A percentile compares a stretch with the other conserved stretches of the same genome.
Conservation (phyloP, 2,329 filamentous ascomycete species). For the Botryosphaeria agaves region DNA sequence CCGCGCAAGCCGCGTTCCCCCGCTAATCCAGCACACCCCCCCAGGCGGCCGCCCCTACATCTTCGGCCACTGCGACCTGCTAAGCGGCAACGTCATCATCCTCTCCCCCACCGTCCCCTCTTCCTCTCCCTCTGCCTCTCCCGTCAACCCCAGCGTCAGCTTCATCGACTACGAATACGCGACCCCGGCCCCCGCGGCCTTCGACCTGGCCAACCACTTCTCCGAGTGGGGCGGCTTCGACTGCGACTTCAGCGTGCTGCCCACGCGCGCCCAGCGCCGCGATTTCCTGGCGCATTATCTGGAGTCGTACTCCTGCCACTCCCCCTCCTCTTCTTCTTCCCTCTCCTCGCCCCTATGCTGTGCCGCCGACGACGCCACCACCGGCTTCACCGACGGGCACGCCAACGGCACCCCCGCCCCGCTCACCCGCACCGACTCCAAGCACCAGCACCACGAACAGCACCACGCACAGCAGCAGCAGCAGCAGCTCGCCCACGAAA, state of each 20-base stretch:
- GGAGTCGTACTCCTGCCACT: conserved; percentile 42
- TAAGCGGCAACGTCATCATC: conserved; percentile 94
- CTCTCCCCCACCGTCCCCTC: conserved; percentile 12
- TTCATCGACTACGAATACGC: conserved; percentile 99
- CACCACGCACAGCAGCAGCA: neutral
- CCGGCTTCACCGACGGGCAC: conserved; percentile 19
- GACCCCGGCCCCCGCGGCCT: conserved; percentile 81
- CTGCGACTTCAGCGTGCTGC: conserved; percentile 74
- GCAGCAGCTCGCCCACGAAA: conserved; percentile 27
- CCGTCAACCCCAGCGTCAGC: conserved; percentile 31
- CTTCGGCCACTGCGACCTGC: conserved; percentile 86
- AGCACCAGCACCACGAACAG: too few species aligned
- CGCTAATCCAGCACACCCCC: too few species aligned
- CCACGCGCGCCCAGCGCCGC: conserved; percentile 56
- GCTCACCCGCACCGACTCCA: conserved; percentile 12
- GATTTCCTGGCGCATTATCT: conserved; percentile 78
- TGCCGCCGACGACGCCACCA: conserved; percentile 29
- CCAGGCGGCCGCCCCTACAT: conserved; percentile 64
- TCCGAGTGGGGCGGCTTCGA: conserved; percentile 97
- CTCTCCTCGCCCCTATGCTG: too few species aligned
- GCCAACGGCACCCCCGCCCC: conserved; percentile 14
- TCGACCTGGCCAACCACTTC: conserved; percentile 96
- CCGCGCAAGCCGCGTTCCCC: too few species aligned
- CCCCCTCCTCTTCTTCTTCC: too few species aligned
- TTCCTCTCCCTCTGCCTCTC: conserved; percentile 14